Conservation (phyloP, 1,284 basidiomycete genomes). For the Boletus hoseneyae region DNA sequence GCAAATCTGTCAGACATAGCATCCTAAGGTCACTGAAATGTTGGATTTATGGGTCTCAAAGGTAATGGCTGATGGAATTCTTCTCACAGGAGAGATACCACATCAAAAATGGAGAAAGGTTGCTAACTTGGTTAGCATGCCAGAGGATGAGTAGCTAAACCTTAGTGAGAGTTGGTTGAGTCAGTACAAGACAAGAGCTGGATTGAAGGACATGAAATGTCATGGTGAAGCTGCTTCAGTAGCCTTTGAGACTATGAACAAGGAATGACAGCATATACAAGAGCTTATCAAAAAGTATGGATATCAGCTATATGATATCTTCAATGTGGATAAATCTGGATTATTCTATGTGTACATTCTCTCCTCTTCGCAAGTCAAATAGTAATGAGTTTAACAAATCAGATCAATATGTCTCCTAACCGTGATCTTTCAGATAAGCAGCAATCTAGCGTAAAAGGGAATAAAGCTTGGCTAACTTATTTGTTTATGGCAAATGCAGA, state of each 20-base stretch:
- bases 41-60: constrained; percentile 16
- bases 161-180: constrained; percentile 10
- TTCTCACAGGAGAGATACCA: constrained; percentile 6
- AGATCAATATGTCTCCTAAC: constrained; percentile 11
- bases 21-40: constrained; percentile 15
- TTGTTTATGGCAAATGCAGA: constrained; percentile 21
- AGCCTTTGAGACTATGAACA: background rate
- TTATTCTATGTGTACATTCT: constrained; percentile 13
- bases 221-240: constrained; percentile 15
- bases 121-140: constrained; percentile 1
- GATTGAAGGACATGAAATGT: background rate
- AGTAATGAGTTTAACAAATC: no score
- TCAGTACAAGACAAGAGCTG: background rate
- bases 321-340: constrained; percentile 5
- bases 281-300: background rate
- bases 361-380: no score
- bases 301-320: constrained; percentile 7
- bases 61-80: constrained; percentile 2
- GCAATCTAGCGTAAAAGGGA: background rate
- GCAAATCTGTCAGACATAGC: background rate
- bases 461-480: constrained; percentile 15
- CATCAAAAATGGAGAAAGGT: constrained; percentile 11
- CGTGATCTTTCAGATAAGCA: background rate
- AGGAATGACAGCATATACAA: background rate
- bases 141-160: background rate